phyloP scores from a whole-genome alignment of 2,329 filamentous ascomycete genomes.

The Rhynchosporium secalis region DNA sequence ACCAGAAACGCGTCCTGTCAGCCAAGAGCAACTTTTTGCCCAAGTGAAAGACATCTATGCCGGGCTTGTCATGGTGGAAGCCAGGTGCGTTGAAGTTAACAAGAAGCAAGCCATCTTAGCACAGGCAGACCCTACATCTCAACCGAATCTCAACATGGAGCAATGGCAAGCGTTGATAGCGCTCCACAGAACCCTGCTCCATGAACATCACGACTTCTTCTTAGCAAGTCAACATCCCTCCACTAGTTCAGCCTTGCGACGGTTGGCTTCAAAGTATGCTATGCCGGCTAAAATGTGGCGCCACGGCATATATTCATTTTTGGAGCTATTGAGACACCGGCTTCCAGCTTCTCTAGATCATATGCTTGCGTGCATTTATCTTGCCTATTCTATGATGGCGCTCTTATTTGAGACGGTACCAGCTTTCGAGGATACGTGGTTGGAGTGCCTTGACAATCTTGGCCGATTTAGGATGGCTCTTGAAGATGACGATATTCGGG shows the following conservation, averaged over 20 bases:
- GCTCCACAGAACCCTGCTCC: slow-evolving; percentile 74
- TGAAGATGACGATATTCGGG: slow-evolving; percentile 74
- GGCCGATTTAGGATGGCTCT: slow-evolving; percentile 86
- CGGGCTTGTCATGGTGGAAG: slow-evolving; percentile 75
- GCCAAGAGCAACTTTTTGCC: slow-evolving; percentile 35
- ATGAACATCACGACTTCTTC: slow-evolving; percentile 58
- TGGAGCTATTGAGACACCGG: slow-evolving; percentile 73
- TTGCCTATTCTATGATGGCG: slow-evolving; percentile 91
- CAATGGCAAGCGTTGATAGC: slow-evolving; percentile 80
- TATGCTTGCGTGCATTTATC: slow-evolving; percentile 88
- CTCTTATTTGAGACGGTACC: slow-evolving; percentile 83
- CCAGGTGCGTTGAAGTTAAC: slow-evolving; percentile 85
- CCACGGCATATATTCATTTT: slow-evolving; percentile 82
- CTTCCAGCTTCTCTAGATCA: slow-evolving; percentile 78
- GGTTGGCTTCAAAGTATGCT: slow-evolving; percentile 75
- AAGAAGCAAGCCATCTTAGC: slow-evolving; percentile 56
- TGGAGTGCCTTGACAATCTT: slow-evolving; percentile 82
- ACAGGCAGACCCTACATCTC: slow-evolving; percentile 41
- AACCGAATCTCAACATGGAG: slow-evolving; percentile 55
- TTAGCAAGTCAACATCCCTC: slow-evolving; percentile 76
- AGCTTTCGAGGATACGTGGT: slow-evolving; percentile 81
- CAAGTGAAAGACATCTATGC: slow-evolving; percentile 63
- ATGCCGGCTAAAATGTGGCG: slow-evolving; percentile 96
- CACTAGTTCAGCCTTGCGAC: slow-evolving; percentile 64
- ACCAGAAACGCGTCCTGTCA: too few relatives aligned